Evolutionary conservation across 2,329 filamentous ascomycete genomes (phyloP).

Genomic region (Aspergillus amoenus): DNA sequence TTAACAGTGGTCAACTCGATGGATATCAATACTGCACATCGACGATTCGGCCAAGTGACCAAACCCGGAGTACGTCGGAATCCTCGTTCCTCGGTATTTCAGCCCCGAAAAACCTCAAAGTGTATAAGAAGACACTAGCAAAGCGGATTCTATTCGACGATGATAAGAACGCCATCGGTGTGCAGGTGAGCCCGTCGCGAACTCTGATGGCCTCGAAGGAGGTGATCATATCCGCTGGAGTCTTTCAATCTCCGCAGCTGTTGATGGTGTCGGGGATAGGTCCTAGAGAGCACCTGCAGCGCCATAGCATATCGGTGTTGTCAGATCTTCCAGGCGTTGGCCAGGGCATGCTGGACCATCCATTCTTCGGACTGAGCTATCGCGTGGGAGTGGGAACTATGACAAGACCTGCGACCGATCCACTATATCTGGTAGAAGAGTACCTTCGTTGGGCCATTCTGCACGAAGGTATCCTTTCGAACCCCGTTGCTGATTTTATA

Average conservation of each 20-base stretch:
- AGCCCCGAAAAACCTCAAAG: slow-evolving; percentile 42
- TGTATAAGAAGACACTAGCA: slow-evolving; percentile 26
- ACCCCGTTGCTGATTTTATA: slow-evolving; percentile 25
- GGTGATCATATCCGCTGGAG: slow-evolving; percentile 51
- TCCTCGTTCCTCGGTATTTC: slow-evolving; percentile 41
- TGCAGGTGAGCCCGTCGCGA: slow-evolving; percentile 46
- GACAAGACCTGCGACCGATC: slow-evolving; percentile 19
- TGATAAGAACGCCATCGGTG: slow-evolving; percentile 44
- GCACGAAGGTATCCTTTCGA: slow-evolving; percentile 21
- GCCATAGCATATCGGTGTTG: slow-evolving; percentile 28
- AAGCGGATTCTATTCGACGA: slow-evolving; percentile 45
- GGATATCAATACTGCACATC: slow-evolving; percentile 42
- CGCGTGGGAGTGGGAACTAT: slow-evolving; percentile 28
- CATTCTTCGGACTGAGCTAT: slow-evolving; percentile 29
- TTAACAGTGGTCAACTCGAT: slow-evolving; percentile 44
- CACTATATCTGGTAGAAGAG: slow-evolving; percentile 13
- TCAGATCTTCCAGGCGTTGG: slow-evolving; percentile 34
- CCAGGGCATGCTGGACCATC: slow-evolving; percentile 39
- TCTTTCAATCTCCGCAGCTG: slow-evolving; percentile 46
- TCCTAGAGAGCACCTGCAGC: slow-evolving; percentile 29
- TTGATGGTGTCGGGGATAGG: slow-evolving; percentile 54
- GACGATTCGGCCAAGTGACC: slow-evolving; percentile 25
- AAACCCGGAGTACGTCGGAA: slow-evolving; percentile 31
- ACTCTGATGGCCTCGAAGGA: slow-evolving; percentile 40
- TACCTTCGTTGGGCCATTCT: slow-evolving; percentile 1